A percentile compares a stretch with the other conserved stretches of the same genome.
Evolutionary conservation across 371 early-diverging fungal species (phyloP).

Genomic region (Lichtheimia hyalospora): DNA sequence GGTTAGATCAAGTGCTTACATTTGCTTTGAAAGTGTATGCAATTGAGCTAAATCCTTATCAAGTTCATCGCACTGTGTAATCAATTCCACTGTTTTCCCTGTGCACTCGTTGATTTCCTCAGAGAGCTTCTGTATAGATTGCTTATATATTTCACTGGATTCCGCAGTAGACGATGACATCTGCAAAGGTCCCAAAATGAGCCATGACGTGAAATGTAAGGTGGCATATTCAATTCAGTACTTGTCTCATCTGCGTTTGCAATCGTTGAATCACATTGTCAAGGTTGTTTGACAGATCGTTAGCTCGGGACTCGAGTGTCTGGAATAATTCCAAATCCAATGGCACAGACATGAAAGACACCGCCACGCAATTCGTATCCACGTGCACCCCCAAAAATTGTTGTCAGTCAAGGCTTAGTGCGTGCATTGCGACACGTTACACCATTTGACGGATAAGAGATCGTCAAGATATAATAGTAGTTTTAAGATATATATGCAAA

Average conservation of each 20-base stretch:
- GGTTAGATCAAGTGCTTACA: slow-evolving; percentile 21
- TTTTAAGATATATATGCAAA: too few species aligned
- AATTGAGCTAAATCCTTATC: slow-evolving; percentile 48
- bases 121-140: slow-evolving; percentile 11
- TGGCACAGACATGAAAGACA: neutral
- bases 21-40: slow-evolving; percentile 25
- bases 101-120: slow-evolving; percentile 22
- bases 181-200: slow-evolving; percentile 2
- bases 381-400: too few species aligned
- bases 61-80: slow-evolving; percentile 48
- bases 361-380: too few species aligned
- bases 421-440: too few species aligned
- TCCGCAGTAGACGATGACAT: slow-evolving; percentile 15
- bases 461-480: too few species aligned
- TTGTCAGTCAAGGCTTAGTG: too few species aligned
- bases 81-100: slow-evolving; percentile 34
- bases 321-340: slow-evolving; percentile 10
- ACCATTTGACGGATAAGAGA: too few species aligned
- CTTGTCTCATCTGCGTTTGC: slow-evolving; percentile 13
- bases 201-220: neutral
- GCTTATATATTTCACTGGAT: slow-evolving; percentile 9
- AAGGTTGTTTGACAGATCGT: slow-evolving; percentile 7
- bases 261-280: slow-evolving; percentile 1
- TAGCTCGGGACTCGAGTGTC: slow-evolving; percentile 10
- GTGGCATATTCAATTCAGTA: neutral